Evolutionary conservation across 768 basidiomycete genomes (phyloP).

Genomic region (Mycena leptocephala): DNA sequence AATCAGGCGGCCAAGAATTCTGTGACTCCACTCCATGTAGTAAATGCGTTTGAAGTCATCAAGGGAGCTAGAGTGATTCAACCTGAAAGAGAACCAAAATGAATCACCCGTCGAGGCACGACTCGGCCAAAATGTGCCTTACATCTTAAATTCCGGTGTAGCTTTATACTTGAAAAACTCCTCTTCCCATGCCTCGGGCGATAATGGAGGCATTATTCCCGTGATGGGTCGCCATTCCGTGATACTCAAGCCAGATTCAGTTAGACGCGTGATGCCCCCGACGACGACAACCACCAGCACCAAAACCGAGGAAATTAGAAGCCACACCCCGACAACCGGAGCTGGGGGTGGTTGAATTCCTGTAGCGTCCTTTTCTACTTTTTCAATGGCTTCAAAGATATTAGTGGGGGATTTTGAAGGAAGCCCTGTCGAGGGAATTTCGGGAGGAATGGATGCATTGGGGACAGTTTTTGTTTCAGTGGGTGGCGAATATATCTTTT

Average conservation of each 20-base stretch:
- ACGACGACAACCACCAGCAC: conserved; percentile 96
- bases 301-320: conserved; percentile 86
- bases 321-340: conserved; percentile 86
- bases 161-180: conserved; percentile 96
- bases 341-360: conserved; percentile 71
- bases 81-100: conserved; percentile 59
- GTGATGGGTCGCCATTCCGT: conserved; percentile 98
- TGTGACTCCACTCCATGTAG: conserved; percentile 98
- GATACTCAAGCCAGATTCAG: conserved; percentile 97
- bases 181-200: conserved; percentile 81
- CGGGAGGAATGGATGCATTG: conserved; percentile 13
- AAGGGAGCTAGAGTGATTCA: conserved; percentile 91
- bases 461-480: neutral
- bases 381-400: conserved; percentile 10
- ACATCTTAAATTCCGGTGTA: conserved; percentile 98
- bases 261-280: conserved; percentile 96
- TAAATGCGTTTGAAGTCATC: conserved; percentile 97
- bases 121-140: conserved; percentile 36
- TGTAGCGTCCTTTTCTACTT: neutral
- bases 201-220: conserved; percentile 89
- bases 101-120: neutral
- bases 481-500: neutral
- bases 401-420: conserved; percentile 11
- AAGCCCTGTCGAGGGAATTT: neutral
- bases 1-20: conserved; percentile 91